These are phyloP conservation scores for Cicer yamashitae DNA, from an alignment of 306 rosid genomes.

Conservation along the genomic window DNA sequence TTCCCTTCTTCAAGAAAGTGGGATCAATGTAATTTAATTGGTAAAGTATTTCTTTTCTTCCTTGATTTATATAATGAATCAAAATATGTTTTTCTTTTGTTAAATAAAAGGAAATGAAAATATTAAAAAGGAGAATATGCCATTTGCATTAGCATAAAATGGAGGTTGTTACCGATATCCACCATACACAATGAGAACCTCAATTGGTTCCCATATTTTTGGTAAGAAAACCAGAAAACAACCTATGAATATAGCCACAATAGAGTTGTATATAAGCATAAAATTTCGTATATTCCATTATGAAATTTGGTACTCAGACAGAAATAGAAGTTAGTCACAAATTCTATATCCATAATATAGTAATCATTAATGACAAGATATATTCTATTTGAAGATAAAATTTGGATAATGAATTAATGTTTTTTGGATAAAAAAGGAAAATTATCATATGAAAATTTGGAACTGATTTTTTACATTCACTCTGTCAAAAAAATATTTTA, in stretches of 20 bases:
- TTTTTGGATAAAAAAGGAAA: background rate
- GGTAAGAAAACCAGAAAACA: background rate
- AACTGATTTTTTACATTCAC: no score
- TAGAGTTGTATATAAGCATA: background rate
- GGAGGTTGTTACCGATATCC: background rate
- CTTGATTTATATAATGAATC: background rate
- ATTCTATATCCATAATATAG: background rate
- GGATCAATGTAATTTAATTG: background rate
- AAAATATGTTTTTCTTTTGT: conserved; percentile 8
- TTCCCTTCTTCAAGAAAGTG: background rate
- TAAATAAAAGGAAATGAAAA: background rate
- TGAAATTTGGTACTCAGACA: background rate
- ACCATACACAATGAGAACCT: background rate
- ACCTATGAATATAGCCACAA: background rate
- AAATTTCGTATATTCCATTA: conserved; percentile 1
- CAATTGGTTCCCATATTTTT: background rate
- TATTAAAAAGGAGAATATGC: conserved; percentile 5
- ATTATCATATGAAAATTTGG: background rate
- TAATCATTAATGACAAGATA: background rate
- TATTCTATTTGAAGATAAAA: background rate
- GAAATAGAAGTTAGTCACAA: background rate
- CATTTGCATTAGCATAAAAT: background rate
- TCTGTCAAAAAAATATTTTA: no score
- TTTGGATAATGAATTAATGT: background rate
- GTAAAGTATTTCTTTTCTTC: background rate